Base-by-base conservation (phyloP, 2,329 filamentous ascomycete species). In the Verticillium klebahnii region DNA sequence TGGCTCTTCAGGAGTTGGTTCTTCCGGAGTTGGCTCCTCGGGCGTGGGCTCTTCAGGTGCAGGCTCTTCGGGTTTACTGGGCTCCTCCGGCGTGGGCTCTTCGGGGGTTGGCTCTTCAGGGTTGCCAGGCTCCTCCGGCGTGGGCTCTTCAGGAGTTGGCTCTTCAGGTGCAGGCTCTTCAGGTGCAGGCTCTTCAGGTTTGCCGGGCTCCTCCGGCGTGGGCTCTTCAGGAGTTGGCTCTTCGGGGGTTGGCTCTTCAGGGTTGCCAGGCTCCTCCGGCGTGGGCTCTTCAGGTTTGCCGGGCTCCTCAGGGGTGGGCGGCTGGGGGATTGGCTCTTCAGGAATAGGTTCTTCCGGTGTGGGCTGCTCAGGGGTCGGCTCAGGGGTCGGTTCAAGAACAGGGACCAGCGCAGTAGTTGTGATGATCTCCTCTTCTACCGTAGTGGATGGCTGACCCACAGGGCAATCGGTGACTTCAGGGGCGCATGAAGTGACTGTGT, bases 381-480 rank as follows among this genome's bases (percentile, higher is more conserved):
- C 36, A 8, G 36, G 36, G 17, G 36, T 54, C 8, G 60, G 50
- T 8, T 59, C 60, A 2, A 60, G 15, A 1, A 58, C 58, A 17
- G 54, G 37, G 2, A 56, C 50, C 19, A 31, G 34, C 15, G 60
- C 54, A 2, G 59, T 60, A 1, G 58, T 62, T 7, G 54, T 56
- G 37, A 59, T 55, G 19, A 56, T 60, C 31, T 59, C 61, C 36
- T 71, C 70, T 39, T 66, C 64, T 56, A 66, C 63, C 12, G 64
- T 57, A 17, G 67, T 69, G 45, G 63, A 68, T 57, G 67, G 67
- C 15, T 59, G 59, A 29, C 65, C 61, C 39, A 66, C 39, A 17
- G 62, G 57, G 57, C 62, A 63, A 31, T 60, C 56, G 8, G 55
- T 37, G 17, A 57, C 58, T 2, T 57, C 31, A 15, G 64, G 55